These are phyloP conservation scores for Zymoseptoria tritici DNA, from an alignment of 2,329 filamentous ascomycete species.

Conservation along the genomic window DNA sequence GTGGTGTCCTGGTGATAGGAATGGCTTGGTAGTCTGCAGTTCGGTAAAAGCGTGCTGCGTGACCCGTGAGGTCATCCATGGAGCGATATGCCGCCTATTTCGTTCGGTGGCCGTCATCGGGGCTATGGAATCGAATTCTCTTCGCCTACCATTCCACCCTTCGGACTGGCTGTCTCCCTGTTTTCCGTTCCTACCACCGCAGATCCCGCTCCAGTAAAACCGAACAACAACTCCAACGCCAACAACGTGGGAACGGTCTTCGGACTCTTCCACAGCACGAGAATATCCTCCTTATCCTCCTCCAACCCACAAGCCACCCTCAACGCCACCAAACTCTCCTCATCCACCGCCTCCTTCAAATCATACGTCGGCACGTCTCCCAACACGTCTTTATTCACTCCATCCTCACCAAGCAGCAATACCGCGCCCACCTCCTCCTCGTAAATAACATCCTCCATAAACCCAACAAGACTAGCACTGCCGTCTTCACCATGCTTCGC, in stretches of 20 bases:
- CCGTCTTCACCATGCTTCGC: background rate
- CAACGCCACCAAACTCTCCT: background rate
- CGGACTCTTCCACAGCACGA: background rate
- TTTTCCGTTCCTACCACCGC: background rate
- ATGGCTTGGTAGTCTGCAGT: background rate
- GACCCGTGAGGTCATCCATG: background rate
- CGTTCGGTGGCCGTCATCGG: no score
- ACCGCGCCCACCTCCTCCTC: background rate
- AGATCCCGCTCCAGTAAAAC: background rate
- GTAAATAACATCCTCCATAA: background rate
- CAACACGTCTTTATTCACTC: background rate
- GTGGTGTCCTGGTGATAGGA: no score
- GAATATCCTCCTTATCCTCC: background rate
- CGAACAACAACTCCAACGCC: background rate
- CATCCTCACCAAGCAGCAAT: background rate
- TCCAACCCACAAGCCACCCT: background rate
- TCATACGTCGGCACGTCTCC: background rate
- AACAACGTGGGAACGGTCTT: background rate
- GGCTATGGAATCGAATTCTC: no score
- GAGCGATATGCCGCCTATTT: no score
- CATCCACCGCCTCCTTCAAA: background rate
- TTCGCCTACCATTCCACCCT: no score
- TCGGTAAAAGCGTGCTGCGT: background rate
- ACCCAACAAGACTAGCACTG: background rate
- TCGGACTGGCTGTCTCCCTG: no score